Base-by-base conservation (phyloP, 352 stramenopile species). In the Phytophthora capsici region DNA sequence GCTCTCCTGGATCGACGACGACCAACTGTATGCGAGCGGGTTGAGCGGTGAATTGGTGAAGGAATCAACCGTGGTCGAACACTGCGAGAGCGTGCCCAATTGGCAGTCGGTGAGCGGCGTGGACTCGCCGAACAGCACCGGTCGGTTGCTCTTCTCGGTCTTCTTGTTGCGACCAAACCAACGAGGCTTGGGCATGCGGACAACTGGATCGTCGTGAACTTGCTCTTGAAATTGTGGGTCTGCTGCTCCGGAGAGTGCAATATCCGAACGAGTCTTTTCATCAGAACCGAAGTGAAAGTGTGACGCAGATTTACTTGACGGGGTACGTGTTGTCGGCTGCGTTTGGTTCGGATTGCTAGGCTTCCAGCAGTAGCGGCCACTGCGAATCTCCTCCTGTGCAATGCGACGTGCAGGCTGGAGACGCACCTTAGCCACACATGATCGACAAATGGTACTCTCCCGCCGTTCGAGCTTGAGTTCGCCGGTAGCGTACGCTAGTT, bases 401-500 rank as follows among this genome's bases (percentile, higher is more conserved):
- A 82, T 59, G 12, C 34, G 45, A 13, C 57, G 58, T 17, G 57
- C 51, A 25, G 73, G 56, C 16, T 69, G 26, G n/a, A 77, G 70
- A 8, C 47, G 57, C 32, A 74, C 67, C 55, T 69, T 65, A 3
- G 71, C 55, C 28, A 78, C 51, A 9, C 73, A 79, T 6, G 60
- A 66, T 30, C 69, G 69, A 44, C 73, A 82, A 19, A 82, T 60
- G 32, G 63, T 17, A n/a, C 59, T 74, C 17, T 75, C 69, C 10
- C 63, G 61, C 8, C 58, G 58, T 22, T 79, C 45, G 9, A 82
- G 51, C 26, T 57, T 63, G 20, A 82, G 50, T 12, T 82, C 60
- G 22, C 47, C 49, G 7, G 69, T 72, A 22, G 63, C 70, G 19
- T 79, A 71, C 0, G 69, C 62, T 25, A 86, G 47, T 36, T 70